Conservation (phyloP, 2,329 filamentous ascomycete species). For the Fusarium phyllophilum region DNA sequence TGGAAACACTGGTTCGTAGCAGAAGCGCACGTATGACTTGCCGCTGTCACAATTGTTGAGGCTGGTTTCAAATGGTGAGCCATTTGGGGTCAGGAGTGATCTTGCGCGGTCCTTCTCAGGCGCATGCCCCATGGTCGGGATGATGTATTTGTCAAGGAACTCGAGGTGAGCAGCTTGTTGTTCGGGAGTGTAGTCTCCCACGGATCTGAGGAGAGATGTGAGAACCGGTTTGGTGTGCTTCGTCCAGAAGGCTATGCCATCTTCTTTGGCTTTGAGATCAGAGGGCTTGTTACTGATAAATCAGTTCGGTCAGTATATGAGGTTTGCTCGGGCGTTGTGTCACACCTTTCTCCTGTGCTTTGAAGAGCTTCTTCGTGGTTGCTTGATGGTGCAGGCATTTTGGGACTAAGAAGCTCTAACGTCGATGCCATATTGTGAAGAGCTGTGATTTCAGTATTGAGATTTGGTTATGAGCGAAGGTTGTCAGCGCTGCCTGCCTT, state of each 20-base stretch:
- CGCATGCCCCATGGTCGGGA: conserved; percentile 7
- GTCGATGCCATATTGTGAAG: neutral
- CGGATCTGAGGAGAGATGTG: conserved; percentile 4
- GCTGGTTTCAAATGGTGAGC: conserved; percentile 24
- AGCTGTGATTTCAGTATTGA: rapidly evolving
- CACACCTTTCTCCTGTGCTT: neutral
- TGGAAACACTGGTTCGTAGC: conserved; percentile 23
- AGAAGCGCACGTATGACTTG: conserved; percentile 21
- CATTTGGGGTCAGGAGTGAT: conserved; percentile 15
- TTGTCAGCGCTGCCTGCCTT: neutral
- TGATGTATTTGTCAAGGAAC: conserved; percentile 10
- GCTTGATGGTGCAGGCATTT: neutral
- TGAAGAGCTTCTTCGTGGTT: neutral
- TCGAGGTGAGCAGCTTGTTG: conserved; percentile 13
- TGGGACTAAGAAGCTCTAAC: neutral
- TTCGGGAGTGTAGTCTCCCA: conserved; percentile 13
- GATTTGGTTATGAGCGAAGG: neutral
- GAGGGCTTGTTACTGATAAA: neutral
- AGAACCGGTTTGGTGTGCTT: conserved; percentile 12
- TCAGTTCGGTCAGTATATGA: neutral
- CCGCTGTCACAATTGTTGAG: conserved; percentile 16
- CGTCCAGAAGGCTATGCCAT: conserved; percentile 16
- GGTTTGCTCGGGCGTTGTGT: neutral
- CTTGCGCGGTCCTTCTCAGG: conserved; percentile 5
- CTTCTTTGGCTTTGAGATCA: neutral